Evolutionary conservation across 2,329 filamentous ascomycete species (phyloP).

Genomic region (Fusarium sp.): DNA sequence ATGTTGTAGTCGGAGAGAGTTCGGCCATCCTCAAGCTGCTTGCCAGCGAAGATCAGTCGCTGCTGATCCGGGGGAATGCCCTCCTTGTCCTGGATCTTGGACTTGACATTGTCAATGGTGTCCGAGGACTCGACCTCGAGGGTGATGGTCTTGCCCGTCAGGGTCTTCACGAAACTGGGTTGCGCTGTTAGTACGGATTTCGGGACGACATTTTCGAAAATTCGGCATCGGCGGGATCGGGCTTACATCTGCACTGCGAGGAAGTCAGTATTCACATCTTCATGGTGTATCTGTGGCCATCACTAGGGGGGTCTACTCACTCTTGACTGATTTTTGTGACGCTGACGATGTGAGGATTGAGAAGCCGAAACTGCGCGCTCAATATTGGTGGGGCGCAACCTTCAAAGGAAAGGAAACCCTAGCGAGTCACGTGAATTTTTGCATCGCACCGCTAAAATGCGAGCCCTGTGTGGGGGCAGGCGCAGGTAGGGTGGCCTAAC

Average conservation of each 20-base stretch:
- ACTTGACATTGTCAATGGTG: conserved; percentile 99
- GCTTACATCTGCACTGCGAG: conserved; percentile 89
- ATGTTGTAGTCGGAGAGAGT: conserved; percentile 99
- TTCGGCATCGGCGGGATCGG: conserved; percentile 42
- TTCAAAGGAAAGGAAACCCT: conserved; percentile 51
- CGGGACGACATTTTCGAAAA: conserved; percentile 20
- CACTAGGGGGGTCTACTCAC: conserved; percentile 58
- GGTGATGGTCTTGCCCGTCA: conserved; percentile 99
- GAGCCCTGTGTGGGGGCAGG: conserved; percentile 5
- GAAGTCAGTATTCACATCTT: conserved; percentile 39
- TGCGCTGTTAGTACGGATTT: conserved; percentile 46
- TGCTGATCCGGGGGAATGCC: conserved; percentile 98
- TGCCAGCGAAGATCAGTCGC: conserved; percentile 98
- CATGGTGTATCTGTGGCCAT: conserved; percentile 18
- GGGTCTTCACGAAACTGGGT: conserved; percentile 98
- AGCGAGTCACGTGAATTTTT: conserved; percentile 49
- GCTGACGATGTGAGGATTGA: conserved; percentile 57
- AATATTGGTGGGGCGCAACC: conserved; percentile 59
- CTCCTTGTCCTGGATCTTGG: conserved; percentile 99
- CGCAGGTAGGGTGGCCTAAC: background rate
- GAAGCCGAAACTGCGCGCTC: conserved; percentile 51
- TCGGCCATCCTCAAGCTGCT: conserved; percentile 98
- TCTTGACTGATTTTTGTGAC: conserved; percentile 68
- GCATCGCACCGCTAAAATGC: conserved; percentile 11
- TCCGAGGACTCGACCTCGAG: conserved; percentile 99